Base-by-base conservation (phyloP, 1,284 basidiomycete genomes). In the Ceratobasidium sp. region DNA sequence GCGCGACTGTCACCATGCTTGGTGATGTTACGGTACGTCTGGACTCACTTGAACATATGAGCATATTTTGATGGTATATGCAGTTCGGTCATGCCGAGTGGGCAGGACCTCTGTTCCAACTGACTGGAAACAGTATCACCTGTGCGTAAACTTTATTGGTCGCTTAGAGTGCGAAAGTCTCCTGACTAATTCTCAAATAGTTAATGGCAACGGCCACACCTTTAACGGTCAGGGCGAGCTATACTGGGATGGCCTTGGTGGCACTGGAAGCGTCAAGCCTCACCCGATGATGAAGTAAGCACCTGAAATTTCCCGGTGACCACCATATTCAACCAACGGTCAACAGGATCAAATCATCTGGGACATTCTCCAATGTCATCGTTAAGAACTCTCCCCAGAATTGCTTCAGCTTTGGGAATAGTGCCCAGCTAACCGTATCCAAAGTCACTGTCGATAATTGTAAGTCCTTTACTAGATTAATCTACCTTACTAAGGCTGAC, bases 241-340 rank as follows among this genome's bases (percentile, higher is more conserved):
- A 70, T 88, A 90, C 79, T 90, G 89, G 88, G 89, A 89, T 67
- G 88, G 89, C 10, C 81, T 81, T 23, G 88, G 88, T 26, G 61
- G 75, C n/a, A 66, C 26, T 53, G 78, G 78, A 10, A 77, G 81
- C 0, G 79, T 76, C 5, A 90, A 90, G 77, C 89, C 89, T 9
- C 86, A 87, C 84, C 73, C 87, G 83, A 61, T 85, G 82, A 84
- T 83, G 86, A 84, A 83, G 71, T 73, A 53, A 33, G 71, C 28
- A 6, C 2, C 9, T 13, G 20, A 12, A 61, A 2, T 39, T 15
- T 2, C n/a, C 23, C 26, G 2, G 18, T 28, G 18, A 26, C 12
- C n/a, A 26, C 4, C 26, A 33, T n/a, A 64, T 55, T 13, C 67
- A 68, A 64, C 71, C 46, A 26, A 49, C 58, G 61, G 49, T 72